These are phyloP conservation scores for Fusarium nurragi DNA, from an alignment of 2,329 filamentous ascomycete genomes.

Conservation along the genomic window DNA sequence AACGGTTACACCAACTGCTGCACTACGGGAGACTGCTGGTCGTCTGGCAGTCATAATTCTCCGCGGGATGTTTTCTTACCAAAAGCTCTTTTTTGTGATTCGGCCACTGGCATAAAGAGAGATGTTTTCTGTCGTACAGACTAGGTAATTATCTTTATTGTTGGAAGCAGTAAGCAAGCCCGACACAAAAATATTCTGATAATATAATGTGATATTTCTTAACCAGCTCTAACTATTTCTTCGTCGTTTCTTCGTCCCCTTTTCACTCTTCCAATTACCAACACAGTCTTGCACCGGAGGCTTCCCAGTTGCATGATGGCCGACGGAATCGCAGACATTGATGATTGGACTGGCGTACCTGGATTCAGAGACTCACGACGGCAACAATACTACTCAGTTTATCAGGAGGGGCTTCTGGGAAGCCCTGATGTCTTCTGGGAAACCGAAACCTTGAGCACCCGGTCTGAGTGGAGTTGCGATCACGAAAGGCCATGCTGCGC, in stretches of 20 bases:
- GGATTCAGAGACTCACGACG: neutral
- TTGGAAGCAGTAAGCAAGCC: neutral
- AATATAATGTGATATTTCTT: neutral
- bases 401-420: neutral
- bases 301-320: slow-evolving; percentile 6
- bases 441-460: neutral
- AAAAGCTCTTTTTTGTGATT: neutral
- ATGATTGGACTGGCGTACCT: slow-evolving; percentile 3
- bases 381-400: neutral
- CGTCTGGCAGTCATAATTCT: neutral
- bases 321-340: slow-evolving; percentile 20
- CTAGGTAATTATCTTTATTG: slow-evolving; percentile 13
- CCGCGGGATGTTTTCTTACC: neutral
- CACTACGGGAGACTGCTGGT: slow-evolving; percentile 1
- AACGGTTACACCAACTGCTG: neutral
- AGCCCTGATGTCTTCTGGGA: slow-evolving; percentile 8
- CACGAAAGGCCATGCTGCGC: slow-evolving; percentile 5
- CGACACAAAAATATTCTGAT: slow-evolving; percentile 12
- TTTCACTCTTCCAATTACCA: neutral
- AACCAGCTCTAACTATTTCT: too few relatives aligned
- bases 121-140: slow-evolving; percentile 11
- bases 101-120: slow-evolving; percentile 6
- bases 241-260: too few relatives aligned
- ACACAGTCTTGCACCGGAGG: neutral
- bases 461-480: slow-evolving; percentile 17